Evolutionary conservation across 192 early-diverging fungal species (phyloP).

Genomic region (Allomyces javanicus): DNA sequence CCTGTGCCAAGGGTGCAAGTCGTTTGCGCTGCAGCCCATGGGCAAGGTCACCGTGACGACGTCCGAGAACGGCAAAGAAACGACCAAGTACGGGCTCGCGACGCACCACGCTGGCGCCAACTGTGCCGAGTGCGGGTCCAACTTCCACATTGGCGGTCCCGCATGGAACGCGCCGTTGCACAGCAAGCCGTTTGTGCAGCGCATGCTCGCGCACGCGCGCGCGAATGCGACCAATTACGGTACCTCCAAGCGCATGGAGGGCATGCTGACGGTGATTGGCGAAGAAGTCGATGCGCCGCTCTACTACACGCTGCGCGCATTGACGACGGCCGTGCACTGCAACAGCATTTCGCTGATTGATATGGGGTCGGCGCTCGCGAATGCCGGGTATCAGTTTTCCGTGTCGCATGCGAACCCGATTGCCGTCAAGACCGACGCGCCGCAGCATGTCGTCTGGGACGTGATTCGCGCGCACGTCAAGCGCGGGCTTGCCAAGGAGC

Average conservation of each 20-base stretch:
- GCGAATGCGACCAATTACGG: slow-evolving; percentile 37
- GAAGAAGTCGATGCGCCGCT: slow-evolving; percentile 65
- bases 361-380: slow-evolving; percentile 69
- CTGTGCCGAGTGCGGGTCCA: slow-evolving; percentile 58
- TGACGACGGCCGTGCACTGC: slow-evolving; percentile 53
- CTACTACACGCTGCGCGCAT: slow-evolving; percentile 51
- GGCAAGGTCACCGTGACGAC: slow-evolving; percentile 27
- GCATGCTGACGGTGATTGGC: slow-evolving; percentile 79
- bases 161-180: slow-evolving; percentile 74
- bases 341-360: slow-evolving; percentile 15
- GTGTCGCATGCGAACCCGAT: slow-evolving; percentile 56
- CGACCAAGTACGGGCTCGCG: slow-evolving; percentile 41
- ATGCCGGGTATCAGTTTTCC: slow-evolving; percentile 74
- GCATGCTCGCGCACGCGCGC: slow-evolving; percentile 59
- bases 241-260: slow-evolving; percentile 71
- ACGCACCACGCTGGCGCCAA: slow-evolving; percentile 33
- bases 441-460: slow-evolving; percentile 74
- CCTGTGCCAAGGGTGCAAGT: slow-evolving; percentile 63
- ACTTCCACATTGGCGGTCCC: slow-evolving; percentile 72
- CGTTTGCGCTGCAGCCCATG: slow-evolving; percentile 49
- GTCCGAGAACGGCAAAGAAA: slow-evolving; percentile 24
- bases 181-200: slow-evolving; percentile 55
- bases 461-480: slow-evolving; percentile 54
- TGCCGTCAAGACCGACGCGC: slow-evolving; percentile 87
- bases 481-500: slow-evolving; percentile 39